phyloP scores from a whole-genome alignment of 1,139 yeast species.

The Protomyces macrosporus region DNA sequence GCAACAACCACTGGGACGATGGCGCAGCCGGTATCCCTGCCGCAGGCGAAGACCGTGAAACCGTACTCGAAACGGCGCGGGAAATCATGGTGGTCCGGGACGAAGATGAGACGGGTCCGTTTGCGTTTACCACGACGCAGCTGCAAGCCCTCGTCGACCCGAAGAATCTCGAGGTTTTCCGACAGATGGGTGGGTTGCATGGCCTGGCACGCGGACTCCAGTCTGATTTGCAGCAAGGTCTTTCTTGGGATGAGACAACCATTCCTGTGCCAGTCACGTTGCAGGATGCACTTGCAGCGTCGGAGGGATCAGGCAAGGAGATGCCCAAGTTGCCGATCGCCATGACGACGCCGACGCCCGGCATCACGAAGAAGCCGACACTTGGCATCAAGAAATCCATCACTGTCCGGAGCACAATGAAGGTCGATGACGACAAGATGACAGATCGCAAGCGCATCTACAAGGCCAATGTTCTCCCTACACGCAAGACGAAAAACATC shows the following conservation, averaged over 20 bases:
- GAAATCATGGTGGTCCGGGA: conserved; percentile 1
- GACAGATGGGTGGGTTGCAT: conserved; percentile 38
- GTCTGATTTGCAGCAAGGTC: conserved; percentile 38
- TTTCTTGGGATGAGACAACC: conserved; percentile 34
- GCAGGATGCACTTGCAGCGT: conserved; percentile 24
- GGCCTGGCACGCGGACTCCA: conserved; percentile 37
- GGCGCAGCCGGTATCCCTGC: background rate
- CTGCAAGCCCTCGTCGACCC: conserved; percentile 42
- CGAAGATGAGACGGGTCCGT: conserved; percentile 30
- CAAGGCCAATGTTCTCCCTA: conserved; percentile 70
- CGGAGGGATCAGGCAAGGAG: background rate
- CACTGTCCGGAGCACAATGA: conserved; percentile 22
- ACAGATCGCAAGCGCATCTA: conserved; percentile 45
- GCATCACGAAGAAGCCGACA: conserved; percentile 26
- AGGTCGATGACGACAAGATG: conserved; percentile 18
- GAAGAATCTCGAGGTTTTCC: conserved; percentile 41
- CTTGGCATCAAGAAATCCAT: conserved; percentile 2
- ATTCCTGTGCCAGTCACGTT: conserved; percentile 29
- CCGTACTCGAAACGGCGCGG: background rate
- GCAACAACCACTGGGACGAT: conserved; percentile 4
- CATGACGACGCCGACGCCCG: conserved; percentile 1
- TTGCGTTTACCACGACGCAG: conserved; percentile 37
- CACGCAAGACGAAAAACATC: conserved; percentile 61
- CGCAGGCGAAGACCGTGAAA: conserved; percentile 1
- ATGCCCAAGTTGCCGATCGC: background rate